Percentiles rank a stretch among this genome's conserved stretches.
These are phyloP conservation scores for Pholiota microspora DNA, from an alignment of 768 basidiomycete genomes.

Conservation along the genomic window DNA sequence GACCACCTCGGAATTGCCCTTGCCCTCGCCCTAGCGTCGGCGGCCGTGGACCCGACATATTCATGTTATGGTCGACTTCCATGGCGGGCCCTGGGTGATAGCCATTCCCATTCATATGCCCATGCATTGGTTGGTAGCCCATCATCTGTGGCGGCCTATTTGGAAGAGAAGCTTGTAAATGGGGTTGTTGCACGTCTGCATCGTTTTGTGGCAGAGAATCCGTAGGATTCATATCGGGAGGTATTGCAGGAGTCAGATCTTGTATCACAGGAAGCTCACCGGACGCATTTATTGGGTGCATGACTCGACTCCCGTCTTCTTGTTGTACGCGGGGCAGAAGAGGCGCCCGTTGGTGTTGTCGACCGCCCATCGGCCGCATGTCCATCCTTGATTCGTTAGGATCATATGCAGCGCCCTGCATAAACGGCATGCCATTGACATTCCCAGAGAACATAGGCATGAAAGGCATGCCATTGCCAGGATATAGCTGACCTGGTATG, in stretches of 20 bases:
- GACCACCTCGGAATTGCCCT: slow-evolving; percentile 31
- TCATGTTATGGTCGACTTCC: slow-evolving; percentile 22
- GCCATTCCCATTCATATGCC: slow-evolving; percentile 12
- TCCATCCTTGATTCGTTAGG: slow-evolving; percentile 81
- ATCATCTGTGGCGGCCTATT: slow-evolving; percentile 9
- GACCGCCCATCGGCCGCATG: slow-evolving; percentile 56
- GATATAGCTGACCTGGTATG: slow-evolving; percentile 66
- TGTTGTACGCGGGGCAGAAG: slow-evolving; percentile 53
- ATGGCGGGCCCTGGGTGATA: slow-evolving; percentile 15
- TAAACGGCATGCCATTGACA: slow-evolving; percentile 43
- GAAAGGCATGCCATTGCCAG: slow-evolving; percentile 56
- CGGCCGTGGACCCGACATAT: slow-evolving; percentile 32
- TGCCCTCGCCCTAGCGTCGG: slow-evolving; percentile 24
- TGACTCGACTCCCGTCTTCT: slow-evolving; percentile 45
- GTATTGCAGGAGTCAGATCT: slow-evolving; percentile 65
- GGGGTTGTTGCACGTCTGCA: slow-evolving; percentile 21
- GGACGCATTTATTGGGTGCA: slow-evolving; percentile 40
- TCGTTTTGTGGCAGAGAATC: slow-evolving; percentile 24
- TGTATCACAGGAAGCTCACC: slow-evolving; percentile 85
- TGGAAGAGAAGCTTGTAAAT: slow-evolving; percentile 5
- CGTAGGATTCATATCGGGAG: slow-evolving; percentile 27
- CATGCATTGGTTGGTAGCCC: slow-evolving; percentile 12
- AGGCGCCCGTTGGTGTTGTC: slow-evolving; percentile 51
- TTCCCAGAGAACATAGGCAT: slow-evolving; percentile 66
- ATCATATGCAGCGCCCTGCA: slow-evolving; percentile 54